These are phyloP conservation scores for Saraca asoca DNA, from an alignment of 331 rosid species.

Conservation along the genomic window DNA sequence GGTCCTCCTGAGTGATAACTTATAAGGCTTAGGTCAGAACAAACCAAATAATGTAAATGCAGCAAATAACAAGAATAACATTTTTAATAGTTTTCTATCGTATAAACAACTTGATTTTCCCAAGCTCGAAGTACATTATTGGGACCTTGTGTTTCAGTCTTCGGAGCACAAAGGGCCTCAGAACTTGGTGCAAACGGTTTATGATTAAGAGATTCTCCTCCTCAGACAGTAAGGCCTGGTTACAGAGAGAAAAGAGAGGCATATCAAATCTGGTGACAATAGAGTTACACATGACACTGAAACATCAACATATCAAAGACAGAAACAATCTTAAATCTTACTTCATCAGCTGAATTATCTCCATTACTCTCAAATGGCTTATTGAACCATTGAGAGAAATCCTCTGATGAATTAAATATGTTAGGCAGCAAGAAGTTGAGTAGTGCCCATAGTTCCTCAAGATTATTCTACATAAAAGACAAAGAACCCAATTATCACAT, in stretches of 20 bases:
- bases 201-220: constrained; percentile 99
- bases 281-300: constrained; percentile 2
- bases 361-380: constrained; percentile 94
- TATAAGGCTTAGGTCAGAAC: constrained; percentile 6
- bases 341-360: constrained; percentile 91
- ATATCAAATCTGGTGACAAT: constrained; percentile 29
- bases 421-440: constrained; percentile 97
- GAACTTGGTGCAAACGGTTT: constrained; percentile 97
- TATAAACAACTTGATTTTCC: background rate
- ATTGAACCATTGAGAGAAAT: constrained; percentile 99
- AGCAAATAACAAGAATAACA: constrained; percentile 14
- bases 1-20: constrained; percentile 26
- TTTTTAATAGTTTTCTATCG: constrained; percentile 1
- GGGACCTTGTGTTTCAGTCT: constrained; percentile 98
- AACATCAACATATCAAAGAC: constrained; percentile 25
- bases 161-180: constrained; percentile 97
- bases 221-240: constrained; percentile 91
- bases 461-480: constrained; percentile 56
- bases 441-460: constrained; percentile 96
- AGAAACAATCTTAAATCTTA: constrained; percentile 42
- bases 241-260: constrained; percentile 32
- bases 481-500: constrained; percentile 28
- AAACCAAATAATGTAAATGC: background rate
- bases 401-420: constrained; percentile 94
- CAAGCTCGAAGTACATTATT: constrained; percentile 17